Evolutionary conservation across 768 basidiomycete species (phyloP).

Genomic region (Phlebiopsis flavidoalba): DNA sequence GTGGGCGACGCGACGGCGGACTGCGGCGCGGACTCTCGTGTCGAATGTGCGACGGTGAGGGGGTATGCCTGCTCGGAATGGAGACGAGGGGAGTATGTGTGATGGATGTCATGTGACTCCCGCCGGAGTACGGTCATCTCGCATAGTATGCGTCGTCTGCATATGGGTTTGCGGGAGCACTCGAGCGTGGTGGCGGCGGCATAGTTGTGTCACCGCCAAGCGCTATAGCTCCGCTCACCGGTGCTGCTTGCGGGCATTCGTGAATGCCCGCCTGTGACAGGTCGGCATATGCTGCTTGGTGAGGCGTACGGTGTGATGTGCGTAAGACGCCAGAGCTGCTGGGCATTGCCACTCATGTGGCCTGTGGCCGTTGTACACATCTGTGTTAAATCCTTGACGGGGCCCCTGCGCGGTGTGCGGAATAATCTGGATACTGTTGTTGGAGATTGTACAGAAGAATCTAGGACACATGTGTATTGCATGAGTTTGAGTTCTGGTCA

Average conservation of each 20-base stretch:
- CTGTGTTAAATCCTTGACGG: constrained; percentile 25
- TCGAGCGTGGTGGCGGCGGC: constrained; percentile 38
- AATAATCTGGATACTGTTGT: constrained; percentile 45
- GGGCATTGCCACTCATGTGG: constrained; percentile 15
- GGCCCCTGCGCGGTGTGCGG: constrained; percentile 32
- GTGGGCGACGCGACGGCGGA: background rate
- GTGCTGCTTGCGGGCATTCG: constrained; percentile 19
- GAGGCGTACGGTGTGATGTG: constrained; percentile 13
- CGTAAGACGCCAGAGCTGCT: constrained; percentile 4
- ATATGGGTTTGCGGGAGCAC: background rate
- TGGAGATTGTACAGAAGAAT: constrained; percentile 51
- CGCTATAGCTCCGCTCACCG: constrained; percentile 52
- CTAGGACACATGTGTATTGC: constrained; percentile 26
- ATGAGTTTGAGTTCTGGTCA: constrained; percentile 3
- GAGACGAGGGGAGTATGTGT: constrained; percentile 11
- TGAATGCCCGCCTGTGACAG: constrained; percentile 16
- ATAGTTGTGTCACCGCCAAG: constrained; percentile 53
- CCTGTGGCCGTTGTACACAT: constrained; percentile 36
- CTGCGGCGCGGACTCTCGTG: background rate
- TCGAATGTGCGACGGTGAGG: constrained; percentile 6
- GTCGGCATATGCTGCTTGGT: constrained; percentile 5
- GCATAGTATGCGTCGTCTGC: constrained; percentile 1
- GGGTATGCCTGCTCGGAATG: no score
- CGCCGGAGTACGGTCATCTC: constrained; percentile 1
- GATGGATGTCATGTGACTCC: constrained; percentile 7